phyloP scores from a whole-genome alignment of 2,329 filamentous ascomycete species.

The Colletotrichum orchidophilum region DNA sequence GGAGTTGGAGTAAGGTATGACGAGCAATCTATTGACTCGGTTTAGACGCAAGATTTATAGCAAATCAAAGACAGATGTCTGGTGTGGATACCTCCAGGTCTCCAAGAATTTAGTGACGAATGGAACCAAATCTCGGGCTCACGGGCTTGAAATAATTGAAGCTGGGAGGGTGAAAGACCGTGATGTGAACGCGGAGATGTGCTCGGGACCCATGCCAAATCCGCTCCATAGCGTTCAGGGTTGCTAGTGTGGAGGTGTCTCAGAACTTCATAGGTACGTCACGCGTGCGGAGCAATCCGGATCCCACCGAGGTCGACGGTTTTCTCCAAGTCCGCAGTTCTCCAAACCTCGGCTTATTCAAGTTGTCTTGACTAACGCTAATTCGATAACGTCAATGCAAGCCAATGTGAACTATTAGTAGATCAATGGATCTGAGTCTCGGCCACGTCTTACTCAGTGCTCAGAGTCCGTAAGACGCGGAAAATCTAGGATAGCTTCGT shows the following conservation, averaged over 20 bases:
- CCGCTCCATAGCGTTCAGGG: slow-evolving; percentile 11
- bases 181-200: background rate
- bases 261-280: slow-evolving; percentile 20
- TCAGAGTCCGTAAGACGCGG: too few relatives aligned
- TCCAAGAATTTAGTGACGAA: background rate
- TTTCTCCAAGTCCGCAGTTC: too few relatives aligned
- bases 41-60: background rate
- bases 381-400: too few relatives aligned
- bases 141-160: background rate
- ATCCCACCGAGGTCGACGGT: background rate
- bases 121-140: background rate
- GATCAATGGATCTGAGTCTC: too few relatives aligned
- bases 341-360: too few relatives aligned
- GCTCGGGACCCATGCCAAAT: background rate
- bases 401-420: too few relatives aligned
- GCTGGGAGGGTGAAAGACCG: background rate
- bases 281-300: slow-evolving; percentile 16
- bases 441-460: too few relatives aligned
- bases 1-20: too few relatives aligned
- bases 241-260: background rate
- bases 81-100: too few relatives aligned
- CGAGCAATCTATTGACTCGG: background rate
- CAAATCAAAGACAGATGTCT: background rate
- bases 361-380: too few relatives aligned
- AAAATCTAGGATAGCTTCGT: too few relatives aligned